These are phyloP conservation scores for Begonia peltatifolia DNA, from an alignment of 306 rosid genomes.

Conservation along the genomic window DNA sequence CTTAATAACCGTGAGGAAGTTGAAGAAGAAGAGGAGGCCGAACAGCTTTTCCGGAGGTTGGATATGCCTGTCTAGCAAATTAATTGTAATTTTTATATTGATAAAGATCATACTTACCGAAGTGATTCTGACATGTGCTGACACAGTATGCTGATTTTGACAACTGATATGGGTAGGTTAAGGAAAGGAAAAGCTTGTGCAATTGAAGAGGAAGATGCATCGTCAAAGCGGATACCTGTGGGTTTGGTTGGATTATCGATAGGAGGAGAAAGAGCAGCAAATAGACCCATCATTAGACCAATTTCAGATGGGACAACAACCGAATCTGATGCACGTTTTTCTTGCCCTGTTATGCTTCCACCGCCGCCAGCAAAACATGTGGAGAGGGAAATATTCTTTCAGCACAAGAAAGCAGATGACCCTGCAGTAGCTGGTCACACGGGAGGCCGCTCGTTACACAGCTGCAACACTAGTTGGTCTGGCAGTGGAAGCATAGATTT, in stretches of 20 bases:
- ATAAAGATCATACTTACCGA: too few species aligned
- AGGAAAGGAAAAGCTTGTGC: slow-evolving; percentile 94
- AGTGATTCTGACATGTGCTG: too few species aligned
- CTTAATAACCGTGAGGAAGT: slow-evolving; percentile 33
- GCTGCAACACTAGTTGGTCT: slow-evolving; percentile 73
- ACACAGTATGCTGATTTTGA: too few species aligned
- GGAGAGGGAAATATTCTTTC: slow-evolving; percentile 76
- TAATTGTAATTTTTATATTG: neutral
- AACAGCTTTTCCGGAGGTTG: slow-evolving; percentile 79
- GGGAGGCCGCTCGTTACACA: slow-evolving; percentile 79
- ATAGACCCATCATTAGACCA: slow-evolving; percentile 75
- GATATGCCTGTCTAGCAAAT: neutral
- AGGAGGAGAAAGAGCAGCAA: slow-evolving; percentile 44
- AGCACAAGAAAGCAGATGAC: slow-evolving; percentile 57
- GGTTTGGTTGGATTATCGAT: slow-evolving; percentile 38
- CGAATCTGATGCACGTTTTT: slow-evolving; percentile 20
- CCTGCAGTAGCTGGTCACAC: slow-evolving; percentile 48
- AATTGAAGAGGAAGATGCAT: slow-evolving; percentile 55
- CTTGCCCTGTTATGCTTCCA: slow-evolving; percentile 36
- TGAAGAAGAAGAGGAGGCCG: slow-evolving; percentile 81
- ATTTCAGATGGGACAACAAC: slow-evolving; percentile 29
- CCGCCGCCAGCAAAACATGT: slow-evolving; percentile 87
- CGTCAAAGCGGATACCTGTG: slow-evolving; percentile 26
- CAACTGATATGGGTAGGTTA: slow-evolving; percentile 25
- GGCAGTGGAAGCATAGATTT: slow-evolving; percentile 77